Evolutionary conservation across 2,329 filamentous ascomycete species (phyloP), one percentile per base, ranked within the genome.

Genomic region (Xylariaceae sp.): DNA sequence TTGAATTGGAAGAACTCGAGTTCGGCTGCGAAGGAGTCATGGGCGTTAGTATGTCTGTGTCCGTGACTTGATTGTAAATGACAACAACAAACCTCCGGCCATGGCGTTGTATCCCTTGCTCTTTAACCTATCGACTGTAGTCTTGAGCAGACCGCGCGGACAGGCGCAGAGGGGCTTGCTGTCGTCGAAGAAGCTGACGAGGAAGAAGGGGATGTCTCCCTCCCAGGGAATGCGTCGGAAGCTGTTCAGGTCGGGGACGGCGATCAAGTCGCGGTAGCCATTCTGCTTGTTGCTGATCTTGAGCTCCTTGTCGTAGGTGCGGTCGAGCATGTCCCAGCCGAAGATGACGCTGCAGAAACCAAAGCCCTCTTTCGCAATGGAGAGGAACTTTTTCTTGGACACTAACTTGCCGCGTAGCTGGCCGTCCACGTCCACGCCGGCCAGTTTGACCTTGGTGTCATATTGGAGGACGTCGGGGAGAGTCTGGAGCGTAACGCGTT

Each of bases 251-350:
- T 93, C 90, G 2, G 89, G 85, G 26, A 89, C 77, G 9, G 90
- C 90, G 50, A 91, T 80, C 44, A 93, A 74, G 70, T 93, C 90
- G 61, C 84, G 81, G 71, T 92, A 93, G 47, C 89, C 90, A 68
- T 91, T 92, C 67, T 89, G 85, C 64, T 87, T 87, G 74, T 91
- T 92, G 71, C 88, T 91, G 67, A 93, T 87, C 67, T 83, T 82
- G 53, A 92, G 80, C 71, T 93, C 89, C 62, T 82, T 82, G 71
- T 88, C 89, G 73, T 93, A 93, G 29, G 88, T 90, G 73, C 85
- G 80, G 67, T 95, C 90, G 69, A 93, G 90, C 89, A 93, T 93
- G 69, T 93, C 90, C 90, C 90, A 93, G 67, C 90, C 89, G 69
- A 93, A 93, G 64, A 93, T 83, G 54, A 92, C 89, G 14, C 88